Percentiles rank a stretch among this genome's conserved stretches.
Evolutionary conservation across 2,329 filamentous ascomycete genomes (phyloP).

Genomic region (Huntiella bhutanensis): DNA sequence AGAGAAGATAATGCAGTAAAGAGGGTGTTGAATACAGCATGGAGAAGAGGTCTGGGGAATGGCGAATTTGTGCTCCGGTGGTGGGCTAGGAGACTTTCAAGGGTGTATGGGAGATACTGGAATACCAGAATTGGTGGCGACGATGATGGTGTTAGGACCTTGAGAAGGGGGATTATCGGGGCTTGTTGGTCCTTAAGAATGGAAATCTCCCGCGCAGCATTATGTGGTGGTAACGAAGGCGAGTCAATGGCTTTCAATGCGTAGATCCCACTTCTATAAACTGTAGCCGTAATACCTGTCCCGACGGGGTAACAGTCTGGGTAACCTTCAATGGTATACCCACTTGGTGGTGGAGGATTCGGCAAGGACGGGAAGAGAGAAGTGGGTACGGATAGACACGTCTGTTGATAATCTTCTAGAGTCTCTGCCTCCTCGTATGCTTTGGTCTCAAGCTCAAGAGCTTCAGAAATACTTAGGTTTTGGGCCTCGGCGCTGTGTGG

Average conservation of each 20-base stretch:
- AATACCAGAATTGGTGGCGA: conserved; percentile 64
- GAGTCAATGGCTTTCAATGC: conserved; percentile 79
- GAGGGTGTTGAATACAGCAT: conserved; percentile 40
- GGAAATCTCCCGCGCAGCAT: conserved; percentile 59
- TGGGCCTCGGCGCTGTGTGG: conserved; percentile 11
- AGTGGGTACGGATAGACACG: conserved; percentile 27
- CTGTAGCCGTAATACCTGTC: conserved; percentile 59
- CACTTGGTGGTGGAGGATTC: conserved; percentile 27
- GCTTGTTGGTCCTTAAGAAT: conserved; percentile 43
- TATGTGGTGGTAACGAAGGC: conserved; percentile 58
- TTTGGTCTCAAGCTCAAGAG: conserved; percentile 46
- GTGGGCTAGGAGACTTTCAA: conserved; percentile 42
- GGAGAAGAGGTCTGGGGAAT: conserved; percentile 12
- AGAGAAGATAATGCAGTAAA: conserved; percentile 53
- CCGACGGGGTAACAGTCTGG: conserved; percentile 33
- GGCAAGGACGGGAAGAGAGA: conserved; percentile 31
- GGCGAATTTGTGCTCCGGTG: conserved; percentile 16
- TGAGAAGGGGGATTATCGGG: conserved; percentile 42
- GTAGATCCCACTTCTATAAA: conserved; percentile 48
- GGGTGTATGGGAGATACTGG: conserved; percentile 59
- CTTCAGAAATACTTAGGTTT: conserved; percentile 19
- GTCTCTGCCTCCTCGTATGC: conserved; percentile 27
- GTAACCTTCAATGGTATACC: conserved; percentile 34
- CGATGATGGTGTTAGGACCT: conserved; percentile 52
- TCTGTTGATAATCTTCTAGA: conserved; percentile 2